Percentiles rank a stretch among this genome's conserved stretches.
Evolutionary conservation across 768 basidiomycete species (phyloP).

Genomic region (Leccinum sublutescens): DNA sequence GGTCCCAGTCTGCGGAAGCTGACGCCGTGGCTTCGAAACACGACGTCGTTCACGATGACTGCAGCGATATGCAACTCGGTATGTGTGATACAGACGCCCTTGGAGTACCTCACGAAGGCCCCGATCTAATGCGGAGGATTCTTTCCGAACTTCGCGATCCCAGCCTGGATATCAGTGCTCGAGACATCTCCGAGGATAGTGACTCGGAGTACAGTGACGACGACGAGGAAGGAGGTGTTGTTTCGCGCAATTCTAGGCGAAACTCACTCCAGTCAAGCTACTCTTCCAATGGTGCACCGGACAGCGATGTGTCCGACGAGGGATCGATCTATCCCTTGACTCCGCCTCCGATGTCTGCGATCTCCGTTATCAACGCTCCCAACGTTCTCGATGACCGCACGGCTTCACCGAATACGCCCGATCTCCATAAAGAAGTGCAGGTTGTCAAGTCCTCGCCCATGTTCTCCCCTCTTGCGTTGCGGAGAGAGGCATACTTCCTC

Average conservation of each 20-base stretch:
- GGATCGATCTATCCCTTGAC: conserved; percentile 12
- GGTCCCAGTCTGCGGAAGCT: no score
- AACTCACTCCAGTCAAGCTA: not conserved
- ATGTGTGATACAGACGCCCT: not conserved
- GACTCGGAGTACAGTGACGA: conserved; percentile 4
- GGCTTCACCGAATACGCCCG: not conserved
- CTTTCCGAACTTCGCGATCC: conserved; percentile 19
- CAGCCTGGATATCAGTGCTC: conserved; percentile 7
- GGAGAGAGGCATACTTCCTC: not conserved
- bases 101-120: not conserved
- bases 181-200: conserved; percentile 6
- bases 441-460: not conserved
- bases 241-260: not conserved
- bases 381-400: not conserved
- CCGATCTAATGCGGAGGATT: conserved; percentile 13
- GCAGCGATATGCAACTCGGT: not conserved
- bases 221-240: not conserved
- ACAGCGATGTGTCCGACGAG: conserved; percentile 7
- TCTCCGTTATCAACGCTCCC: not conserved
- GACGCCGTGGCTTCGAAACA: not conserved
- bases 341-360: not conserved
- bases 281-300: not conserved
- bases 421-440: not conserved
- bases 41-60: not conserved
- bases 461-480: not conserved